Evolutionary conservation across 148 eudicot species (phyloP), one percentile per base, ranked within the genome.

Genomic region (Cornus suecica): DNA sequence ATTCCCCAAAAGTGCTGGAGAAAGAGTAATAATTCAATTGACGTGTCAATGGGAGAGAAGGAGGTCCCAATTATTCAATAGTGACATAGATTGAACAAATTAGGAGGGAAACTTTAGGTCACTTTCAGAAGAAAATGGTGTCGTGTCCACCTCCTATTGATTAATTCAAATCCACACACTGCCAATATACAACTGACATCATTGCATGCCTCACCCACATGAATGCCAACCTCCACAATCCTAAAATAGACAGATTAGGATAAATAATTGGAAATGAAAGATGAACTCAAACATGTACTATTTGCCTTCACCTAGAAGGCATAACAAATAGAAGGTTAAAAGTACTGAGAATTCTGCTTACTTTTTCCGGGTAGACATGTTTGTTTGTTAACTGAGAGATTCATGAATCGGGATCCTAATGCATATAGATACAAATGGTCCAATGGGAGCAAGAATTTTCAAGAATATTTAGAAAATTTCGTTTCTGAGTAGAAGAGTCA

Each of bases 131-230:
- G 22, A 31, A 67, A 58, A n/a, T 76, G 41, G 45, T 42, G 24
- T 62, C 41, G 62, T 62, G 74, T 77, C 69, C 42, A 41, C 30
- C 29, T 65, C 65, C 30, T 26, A 62, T 24, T 56, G 28, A 24
- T 64, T 13, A 22, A 22, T 22, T 14, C 67, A 22, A 26, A 71
- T 77, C 63, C 75, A 71, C 45, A 68, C 51, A 51, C 70, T 23
- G n/a, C 70, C 62, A 77, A 11, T 48, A 48, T 34, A 16, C 30
- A 65, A 65, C 41, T 48, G 70, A 71, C 75, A 64, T 71, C 74
- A 63, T 63, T 27, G 60, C 26, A 22, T 60, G 61, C 69, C 54
- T 62, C 28, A 65, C 64, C 54, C 26, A 56, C 30, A 23, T 16
- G 66, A 32, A 29, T 23, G 23, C 22, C 32, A 70, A 70, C 23